A percentile compares a stretch with the other conserved stretches of the same genome.
Conservation (phyloP, 2,329 filamentous ascomycete species). For the Aotearoamyces nothofagi region DNA sequence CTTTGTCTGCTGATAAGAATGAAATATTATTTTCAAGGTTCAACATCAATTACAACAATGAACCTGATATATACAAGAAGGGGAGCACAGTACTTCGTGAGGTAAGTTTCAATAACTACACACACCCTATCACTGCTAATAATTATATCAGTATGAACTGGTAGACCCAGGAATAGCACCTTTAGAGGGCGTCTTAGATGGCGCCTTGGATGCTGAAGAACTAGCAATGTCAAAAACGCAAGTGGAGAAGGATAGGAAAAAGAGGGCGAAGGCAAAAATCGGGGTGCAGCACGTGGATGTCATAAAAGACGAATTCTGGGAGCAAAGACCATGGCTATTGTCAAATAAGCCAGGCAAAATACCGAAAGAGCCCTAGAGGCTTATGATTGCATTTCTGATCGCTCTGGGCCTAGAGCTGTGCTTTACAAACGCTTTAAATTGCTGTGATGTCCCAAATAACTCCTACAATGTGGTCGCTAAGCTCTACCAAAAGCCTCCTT, state of each 20-base stretch:
- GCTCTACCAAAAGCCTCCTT: no score
- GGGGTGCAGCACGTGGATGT: constrained; percentile 81
- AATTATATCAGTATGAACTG: constrained; percentile 53
- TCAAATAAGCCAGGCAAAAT: constrained; percentile 59
- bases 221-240: constrained; percentile 60
- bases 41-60: constrained; percentile 94
- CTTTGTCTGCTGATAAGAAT: constrained; percentile 77
- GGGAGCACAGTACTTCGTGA: constrained; percentile 82
- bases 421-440: no score
- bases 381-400: no score
- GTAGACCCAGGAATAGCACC: constrained; percentile 34
- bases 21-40: constrained; percentile 86
- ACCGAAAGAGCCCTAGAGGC: constrained; percentile 34
- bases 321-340: constrained; percentile 68
- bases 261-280: constrained; percentile 64
- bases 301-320: constrained; percentile 93
- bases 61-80: constrained; percentile 83
- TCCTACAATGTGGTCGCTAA: no score
- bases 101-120: constrained; percentile 13
- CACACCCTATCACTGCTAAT: no score
- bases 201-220: constrained; percentile 32
- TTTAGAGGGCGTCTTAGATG: constrained; percentile 28
- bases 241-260: constrained; percentile 68
- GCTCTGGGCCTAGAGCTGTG: no score
- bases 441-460: no score